Base-by-base conservation (phyloP, 495 filamentous ascomycete genomes). In the Pyrenula massariospora region DNA sequence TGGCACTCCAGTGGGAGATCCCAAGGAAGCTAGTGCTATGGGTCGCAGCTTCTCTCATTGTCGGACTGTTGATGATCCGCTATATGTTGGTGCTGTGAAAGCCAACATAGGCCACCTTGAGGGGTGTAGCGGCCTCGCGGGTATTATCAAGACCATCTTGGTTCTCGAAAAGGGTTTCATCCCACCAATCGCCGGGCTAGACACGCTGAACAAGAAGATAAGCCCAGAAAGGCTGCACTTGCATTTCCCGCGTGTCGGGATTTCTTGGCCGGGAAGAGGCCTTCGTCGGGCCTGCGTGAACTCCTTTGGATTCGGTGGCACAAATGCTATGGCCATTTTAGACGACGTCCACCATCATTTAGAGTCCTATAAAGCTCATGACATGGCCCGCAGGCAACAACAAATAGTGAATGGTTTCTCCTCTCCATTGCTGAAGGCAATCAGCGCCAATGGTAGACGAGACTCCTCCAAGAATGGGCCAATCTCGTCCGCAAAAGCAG, bases 1-100 rank as follows among this genome's bases (percentile, higher is more conserved):
- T 0, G 83, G 81, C 15, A 87, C 83, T 1, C 62, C 66, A 0
- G 68, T 71, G 3, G 83, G 83, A 12, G 84, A 86, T 61, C 81
- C 82, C 0, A 78, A 77, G 1, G 84, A 87, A 59, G 65, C 73
- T 0, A 71, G 63, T 2, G 82, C 82, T 8, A 78, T 82, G 57
- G 75, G 73, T 54, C 69, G 68, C 36, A 77, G 71, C 3, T 68
- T 84, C 36, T 68, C 55, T 2, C 12, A 58, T 22, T 52, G 48
- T 10, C 59, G 65, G 23, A 53, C 58, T 11, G 12, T 52, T 1
- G 53, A 55, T 2, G 57, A 69, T 53, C 62, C 62, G 56, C 61
- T 69, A 23, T 66, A 63, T 20, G 58, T 68, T 10, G 73, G 76
- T 5, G 74, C 73, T 1, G 63, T 81, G 15, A 82, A 81, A 56